Base-by-base conservation (phyloP, 2,329 filamentous ascomycete genomes). In the Trichoderma koningiopsis region DNA sequence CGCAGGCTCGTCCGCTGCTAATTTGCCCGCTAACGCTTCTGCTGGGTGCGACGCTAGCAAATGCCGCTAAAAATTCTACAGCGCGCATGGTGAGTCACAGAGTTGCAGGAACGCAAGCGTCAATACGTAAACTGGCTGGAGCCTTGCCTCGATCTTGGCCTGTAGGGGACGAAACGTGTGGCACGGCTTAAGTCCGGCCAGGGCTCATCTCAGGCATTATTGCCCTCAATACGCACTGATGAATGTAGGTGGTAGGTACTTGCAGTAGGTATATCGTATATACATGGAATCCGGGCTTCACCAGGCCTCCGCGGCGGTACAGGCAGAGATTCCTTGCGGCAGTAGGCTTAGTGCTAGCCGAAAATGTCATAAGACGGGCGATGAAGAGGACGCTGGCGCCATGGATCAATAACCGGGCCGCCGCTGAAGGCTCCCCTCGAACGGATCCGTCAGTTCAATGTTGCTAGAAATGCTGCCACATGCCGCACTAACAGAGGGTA, bases 41-140 rank as follows among this genome's bases (percentile, higher is more conserved):
- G 24, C 52, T 19, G 11, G 24, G 11, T 19, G 22, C 27, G 11
- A 31, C 49, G 61, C 61, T 52, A 64, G 49, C 49, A 40, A 33
- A 43, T 13, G 43, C 27, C 13, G 24, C 40, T 59, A 59, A 59
- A 59, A 40, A 59, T 29, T 59, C 53, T 6, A 49, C 53, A 58
- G 55, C 37, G 16, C 37, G 53, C 14, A 47, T 13, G 35, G 64
- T 67, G 64, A 67, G 64, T 67, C 64, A 67, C 55, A 67, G 64
- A 37, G 61, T 66, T 43, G 35, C 53, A 66, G 63, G 63, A 49
- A 29, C 35, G 64, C 64, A 58, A 43, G 40, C 55, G 37, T 66
- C 53, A 37, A 43, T 29, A 67, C 64, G 64, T 67, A 58, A 59
- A 67, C 64, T 27, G 27, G 53, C 55, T 59, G 64, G 55, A 67